phyloP scores from a whole-genome alignment of 2,329 filamentous ascomycete species.

The Sporothrix schenckii region DNA sequence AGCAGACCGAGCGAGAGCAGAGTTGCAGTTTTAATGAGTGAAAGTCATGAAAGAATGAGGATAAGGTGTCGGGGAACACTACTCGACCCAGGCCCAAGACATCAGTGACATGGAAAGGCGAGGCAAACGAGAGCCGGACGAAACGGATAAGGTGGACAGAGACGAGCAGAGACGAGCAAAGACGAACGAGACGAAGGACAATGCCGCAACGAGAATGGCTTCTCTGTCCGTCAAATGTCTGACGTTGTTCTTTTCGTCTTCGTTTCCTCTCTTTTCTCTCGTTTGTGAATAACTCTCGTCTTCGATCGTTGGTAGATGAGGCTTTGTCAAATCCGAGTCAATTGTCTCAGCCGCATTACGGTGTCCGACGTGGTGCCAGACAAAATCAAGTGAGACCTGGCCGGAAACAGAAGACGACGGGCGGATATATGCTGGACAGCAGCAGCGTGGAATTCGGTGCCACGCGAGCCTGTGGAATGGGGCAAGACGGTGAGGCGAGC shows the following conservation, averaged over 20 bases:
- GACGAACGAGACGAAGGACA: constrained; percentile 2
- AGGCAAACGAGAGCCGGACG: background rate
- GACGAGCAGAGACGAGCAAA: constrained; percentile 5
- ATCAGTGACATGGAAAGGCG: constrained; percentile 21
- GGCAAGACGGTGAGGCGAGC: background rate
- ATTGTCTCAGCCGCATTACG: constrained; percentile 34
- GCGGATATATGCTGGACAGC: constrained; percentile 5
- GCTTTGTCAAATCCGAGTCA: constrained; percentile 31
- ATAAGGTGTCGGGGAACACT: background rate
- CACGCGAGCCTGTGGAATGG: constrained; percentile 23
- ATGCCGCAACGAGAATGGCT: constrained; percentile 17
- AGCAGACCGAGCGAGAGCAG: background rate
- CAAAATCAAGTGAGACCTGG: constrained; percentile 28
- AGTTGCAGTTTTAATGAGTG: constrained; percentile 1
- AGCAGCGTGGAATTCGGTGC: constrained; percentile 10
- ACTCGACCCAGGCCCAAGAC: constrained; percentile 19
- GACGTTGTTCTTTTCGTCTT: background rate
- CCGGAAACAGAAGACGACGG: constrained; percentile 29
- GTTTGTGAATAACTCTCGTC: background rate
- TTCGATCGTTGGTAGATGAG: constrained; percentile 9
- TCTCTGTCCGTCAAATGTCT: constrained; percentile 10
- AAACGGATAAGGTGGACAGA: background rate
- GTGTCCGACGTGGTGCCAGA: constrained; percentile 23
- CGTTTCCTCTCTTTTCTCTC: background rate
- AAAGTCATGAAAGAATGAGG: background rate